Conservation (phyloP, 768 basidiomycete species). For the Hemileccinum rubropunctum region DNA sequence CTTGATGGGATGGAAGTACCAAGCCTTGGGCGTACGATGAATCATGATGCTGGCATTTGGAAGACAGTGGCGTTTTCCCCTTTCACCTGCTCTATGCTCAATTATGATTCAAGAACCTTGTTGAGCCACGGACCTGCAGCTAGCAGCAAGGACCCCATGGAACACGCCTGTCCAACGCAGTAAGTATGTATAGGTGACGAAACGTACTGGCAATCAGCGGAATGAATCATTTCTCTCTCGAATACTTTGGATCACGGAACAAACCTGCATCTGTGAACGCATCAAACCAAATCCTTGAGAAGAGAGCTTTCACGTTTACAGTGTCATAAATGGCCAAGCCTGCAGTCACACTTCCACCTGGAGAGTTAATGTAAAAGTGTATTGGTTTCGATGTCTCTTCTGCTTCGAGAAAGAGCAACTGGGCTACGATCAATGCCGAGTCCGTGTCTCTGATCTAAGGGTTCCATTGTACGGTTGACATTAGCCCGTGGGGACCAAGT, state of each 20-base stretch:
- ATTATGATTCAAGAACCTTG: slow-evolving; percentile 8
- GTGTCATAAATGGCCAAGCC: slow-evolving; percentile 98
- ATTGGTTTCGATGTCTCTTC: slow-evolving; percentile 94
- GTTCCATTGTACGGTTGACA: slow-evolving; percentile 11
- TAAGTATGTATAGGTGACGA: slow-evolving; percentile 95
- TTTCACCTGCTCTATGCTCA: slow-evolving; percentile 53
- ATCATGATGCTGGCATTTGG: slow-evolving; percentile 98
- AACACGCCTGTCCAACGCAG: slow-evolving; percentile 92
- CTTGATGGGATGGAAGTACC: slow-evolving; percentile 1
- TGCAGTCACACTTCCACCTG: slow-evolving; percentile 93
- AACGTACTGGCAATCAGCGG: slow-evolving; percentile 61
- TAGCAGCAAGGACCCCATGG: slow-evolving; percentile 92
- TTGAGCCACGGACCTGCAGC: slow-evolving; percentile 59
- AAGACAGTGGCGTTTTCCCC: slow-evolving; percentile 87
- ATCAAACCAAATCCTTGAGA: slow-evolving; percentile 13
- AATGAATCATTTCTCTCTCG: slow-evolving; percentile 25
- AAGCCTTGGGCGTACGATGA: slow-evolving; percentile 62
- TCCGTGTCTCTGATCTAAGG: slow-evolving; percentile 84
- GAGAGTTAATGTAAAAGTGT: slow-evolving; percentile 95
- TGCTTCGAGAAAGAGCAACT: slow-evolving; percentile 93
- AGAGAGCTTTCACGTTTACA: slow-evolving; percentile 44
- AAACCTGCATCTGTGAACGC: slow-evolving; percentile 66
- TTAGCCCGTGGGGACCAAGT: slow-evolving; percentile 8
- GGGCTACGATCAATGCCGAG: slow-evolving; percentile 85
- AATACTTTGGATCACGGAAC: slow-evolving; percentile 10